These are phyloP conservation scores for Sarocladiaceae sp. DNA, from an alignment of 2,329 filamentous ascomycete genomes.

Conservation along the genomic window DNA sequence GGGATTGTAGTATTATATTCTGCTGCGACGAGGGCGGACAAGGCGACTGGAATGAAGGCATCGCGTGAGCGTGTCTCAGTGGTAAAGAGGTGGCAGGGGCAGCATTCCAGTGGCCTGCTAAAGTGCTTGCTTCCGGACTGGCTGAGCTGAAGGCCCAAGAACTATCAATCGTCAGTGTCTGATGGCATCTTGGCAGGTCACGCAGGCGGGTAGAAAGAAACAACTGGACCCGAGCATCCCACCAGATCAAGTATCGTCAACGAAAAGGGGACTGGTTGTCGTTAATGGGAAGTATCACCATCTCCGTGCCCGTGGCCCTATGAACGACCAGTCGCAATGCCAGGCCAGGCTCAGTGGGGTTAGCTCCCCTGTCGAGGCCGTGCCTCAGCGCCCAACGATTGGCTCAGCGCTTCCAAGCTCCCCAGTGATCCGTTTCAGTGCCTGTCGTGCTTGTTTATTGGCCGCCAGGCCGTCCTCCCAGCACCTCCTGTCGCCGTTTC, in stretches of 20 bases:
- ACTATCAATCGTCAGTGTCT: too few species aligned
- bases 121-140: not conserved
- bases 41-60: conserved; percentile 5
- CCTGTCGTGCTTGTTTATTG: not conserved
- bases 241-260: not conserved
- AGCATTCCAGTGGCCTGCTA: not conserved
- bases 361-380: not conserved
- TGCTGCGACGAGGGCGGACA: not conserved
- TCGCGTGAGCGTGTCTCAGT: not conserved
- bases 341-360: not conserved
- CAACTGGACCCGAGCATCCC: not conserved
- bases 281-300: too few species aligned
- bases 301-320: too few species aligned
- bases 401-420: not conserved
- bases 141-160: too few species aligned
- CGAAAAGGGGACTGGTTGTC: not conserved
- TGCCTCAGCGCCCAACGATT: not conserved
- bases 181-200: not conserved
- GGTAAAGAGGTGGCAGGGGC: conserved; percentile 4
- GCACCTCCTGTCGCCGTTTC: conserved; percentile 6
- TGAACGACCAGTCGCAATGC: not conserved
- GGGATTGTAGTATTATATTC: not conserved
- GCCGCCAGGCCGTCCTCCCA: not conserved
- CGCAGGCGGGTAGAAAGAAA: not conserved
- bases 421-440: not conserved